A percentile compares a stretch with the other conserved stretches of the same genome.
Evolutionary conservation across 2,329 filamentous ascomycete genomes (phyloP).

Genomic region (Fusarium sp.): DNA sequence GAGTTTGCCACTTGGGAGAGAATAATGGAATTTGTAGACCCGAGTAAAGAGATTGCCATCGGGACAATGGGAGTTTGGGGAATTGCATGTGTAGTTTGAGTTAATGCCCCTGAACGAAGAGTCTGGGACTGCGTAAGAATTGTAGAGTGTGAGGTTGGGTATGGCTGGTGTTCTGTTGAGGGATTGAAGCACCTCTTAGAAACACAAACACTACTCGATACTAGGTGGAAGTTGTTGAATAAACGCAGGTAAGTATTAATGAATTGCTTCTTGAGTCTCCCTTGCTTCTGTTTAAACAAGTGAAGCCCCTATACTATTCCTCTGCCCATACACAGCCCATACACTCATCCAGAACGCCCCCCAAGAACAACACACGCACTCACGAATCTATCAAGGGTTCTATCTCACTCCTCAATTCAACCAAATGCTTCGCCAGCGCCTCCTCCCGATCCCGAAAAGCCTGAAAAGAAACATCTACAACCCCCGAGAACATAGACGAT

Average conservation of each 20-base stretch:
- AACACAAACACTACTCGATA: neutral
- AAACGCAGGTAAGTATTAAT: slow-evolving; percentile 24
- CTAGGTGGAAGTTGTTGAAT: neutral
- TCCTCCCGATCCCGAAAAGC: slow-evolving; percentile 51
- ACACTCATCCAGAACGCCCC: neutral
- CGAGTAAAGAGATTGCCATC: neutral
- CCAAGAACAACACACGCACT: neutral
- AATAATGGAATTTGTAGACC: neutral
- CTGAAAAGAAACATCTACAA: slow-evolving; percentile 48
- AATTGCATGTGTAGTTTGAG: slow-evolving; percentile 6
- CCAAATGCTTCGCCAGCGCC: slow-evolving; percentile 48
- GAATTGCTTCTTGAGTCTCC: slow-evolving; percentile 26
- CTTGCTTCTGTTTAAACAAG: slow-evolving; percentile 1
- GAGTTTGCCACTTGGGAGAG: neutral
- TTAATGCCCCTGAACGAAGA: slow-evolving; percentile 8
- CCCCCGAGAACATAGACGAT: slow-evolving; percentile 50
- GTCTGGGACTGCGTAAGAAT: neutral
- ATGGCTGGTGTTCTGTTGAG: neutral
- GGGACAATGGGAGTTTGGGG: neutral
- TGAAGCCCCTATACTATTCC: slow-evolving; percentile 14
- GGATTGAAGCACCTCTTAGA: neutral
- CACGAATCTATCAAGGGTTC: slow-evolving; percentile 48
- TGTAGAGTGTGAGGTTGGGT: neutral
- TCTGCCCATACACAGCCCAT: neutral
- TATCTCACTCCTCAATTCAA: slow-evolving; percentile 49